These are phyloP conservation scores for Dendrobium nobile DNA, from an alignment of 106 monocot genomes.

Conservation along the genomic window DNA sequence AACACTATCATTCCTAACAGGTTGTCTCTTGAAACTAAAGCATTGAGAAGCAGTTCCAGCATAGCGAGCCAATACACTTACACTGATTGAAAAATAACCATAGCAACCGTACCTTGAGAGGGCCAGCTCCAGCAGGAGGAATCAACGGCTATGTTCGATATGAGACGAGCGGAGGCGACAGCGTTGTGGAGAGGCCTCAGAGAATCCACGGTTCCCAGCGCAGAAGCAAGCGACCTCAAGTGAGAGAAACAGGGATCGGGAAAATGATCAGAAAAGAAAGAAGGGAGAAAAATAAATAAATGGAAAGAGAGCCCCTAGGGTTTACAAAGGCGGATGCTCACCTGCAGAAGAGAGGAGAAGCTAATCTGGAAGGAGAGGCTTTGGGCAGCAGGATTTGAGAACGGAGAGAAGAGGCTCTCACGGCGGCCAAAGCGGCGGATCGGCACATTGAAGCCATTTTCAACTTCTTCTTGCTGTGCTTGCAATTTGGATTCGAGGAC, in stretches of 20 bases:
- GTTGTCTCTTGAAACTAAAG: background rate
- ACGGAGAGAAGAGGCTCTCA: slow-evolving; percentile 13
- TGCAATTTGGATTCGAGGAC: too few relatives aligned
- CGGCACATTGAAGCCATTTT: slow-evolving; percentile 32
- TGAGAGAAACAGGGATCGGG: background rate
- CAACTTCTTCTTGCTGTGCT: background rate
- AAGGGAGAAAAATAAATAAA: background rate
- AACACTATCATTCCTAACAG: too few relatives aligned
- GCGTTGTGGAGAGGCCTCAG: slow-evolving; percentile 51
- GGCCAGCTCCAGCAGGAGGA: slow-evolving; percentile 53
- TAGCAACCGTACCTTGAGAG: slow-evolving; percentile 30
- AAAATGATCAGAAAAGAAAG: background rate
- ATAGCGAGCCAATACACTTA: too few relatives aligned
- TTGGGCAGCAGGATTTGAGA: slow-evolving; percentile 16
- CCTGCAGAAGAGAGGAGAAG: slow-evolving; percentile 13
- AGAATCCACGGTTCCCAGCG: slow-evolving; percentile 20
- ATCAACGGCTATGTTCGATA: slow-evolving; percentile 37
- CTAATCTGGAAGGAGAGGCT: slow-evolving; percentile 10
- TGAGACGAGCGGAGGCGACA: slow-evolving; percentile 40
- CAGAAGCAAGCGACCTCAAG: slow-evolving; percentile 24
- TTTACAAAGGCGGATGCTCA: background rate
- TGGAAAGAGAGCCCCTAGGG: background rate
- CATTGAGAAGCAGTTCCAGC: background rate
- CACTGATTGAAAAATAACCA: background rate
- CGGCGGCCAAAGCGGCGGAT: slow-evolving; percentile 22